Evolutionary conservation across 441 rosid species (phyloP).

Genomic region (Biscutella laevigata): DNA sequence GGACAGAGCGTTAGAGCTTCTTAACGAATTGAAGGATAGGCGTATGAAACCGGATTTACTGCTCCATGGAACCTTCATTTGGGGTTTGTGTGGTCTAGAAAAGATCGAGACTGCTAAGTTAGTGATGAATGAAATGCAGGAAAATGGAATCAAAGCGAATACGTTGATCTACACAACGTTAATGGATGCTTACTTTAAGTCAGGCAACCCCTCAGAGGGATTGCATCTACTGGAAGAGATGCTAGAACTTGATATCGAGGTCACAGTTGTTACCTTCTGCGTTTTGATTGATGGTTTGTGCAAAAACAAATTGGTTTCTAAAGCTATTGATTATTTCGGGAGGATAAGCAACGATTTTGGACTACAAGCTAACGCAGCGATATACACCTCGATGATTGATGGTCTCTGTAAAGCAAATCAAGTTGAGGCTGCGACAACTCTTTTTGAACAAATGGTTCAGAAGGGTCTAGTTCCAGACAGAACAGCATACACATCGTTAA

Average conservation of each 20-base stretch:
- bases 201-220: conserved; percentile 37
- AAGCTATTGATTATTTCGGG: conserved; percentile 43
- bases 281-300: conserved; percentile 66
- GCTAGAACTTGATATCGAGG: conserved; percentile 36
- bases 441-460: conserved; percentile 42
- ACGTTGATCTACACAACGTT: conserved; percentile 45
- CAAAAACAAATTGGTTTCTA: conserved; percentile 48
- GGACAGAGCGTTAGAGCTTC: conserved; percentile 41
- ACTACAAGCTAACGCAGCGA: conserved; percentile 48
- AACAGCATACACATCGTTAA: conserved; percentile 45
- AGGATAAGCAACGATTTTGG: conserved; percentile 34
- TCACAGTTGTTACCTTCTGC: conserved; percentile 58
- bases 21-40: conserved; percentile 43
- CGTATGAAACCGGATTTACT: conserved; percentile 42
- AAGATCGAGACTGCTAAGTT: conserved; percentile 43
- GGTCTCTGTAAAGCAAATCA: conserved; percentile 59
- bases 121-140: conserved; percentile 49
- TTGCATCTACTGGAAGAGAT: conserved; percentile 41
- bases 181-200: conserved; percentile 60
- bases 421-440: conserved; percentile 42
- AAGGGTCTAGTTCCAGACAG: conserved; percentile 44
- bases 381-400: conserved; percentile 60
- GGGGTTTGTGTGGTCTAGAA: conserved; percentile 50
- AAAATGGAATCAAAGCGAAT: conserved; percentile 36
- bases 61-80: conserved; percentile 54